Conservation (phyloP, 179 eudicot genomes). For the Beta corolliflora region DNA sequence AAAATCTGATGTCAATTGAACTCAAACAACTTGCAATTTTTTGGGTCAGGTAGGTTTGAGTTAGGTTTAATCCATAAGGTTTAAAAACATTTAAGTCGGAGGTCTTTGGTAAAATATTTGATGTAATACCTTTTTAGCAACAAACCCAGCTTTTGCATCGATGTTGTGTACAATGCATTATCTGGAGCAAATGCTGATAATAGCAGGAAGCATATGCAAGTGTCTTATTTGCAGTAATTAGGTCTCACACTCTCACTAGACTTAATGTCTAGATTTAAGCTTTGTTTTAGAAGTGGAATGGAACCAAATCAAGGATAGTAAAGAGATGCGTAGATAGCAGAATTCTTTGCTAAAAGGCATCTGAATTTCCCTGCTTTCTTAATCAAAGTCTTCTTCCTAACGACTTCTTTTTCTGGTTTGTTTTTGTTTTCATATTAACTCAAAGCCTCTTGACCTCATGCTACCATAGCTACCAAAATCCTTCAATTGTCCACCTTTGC, state of each 20-base stretch:
- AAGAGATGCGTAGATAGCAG: too few species aligned
- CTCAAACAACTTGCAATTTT: neutral
- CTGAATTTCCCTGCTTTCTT: neutral
- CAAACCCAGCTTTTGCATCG: neutral
- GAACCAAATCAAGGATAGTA: neutral
- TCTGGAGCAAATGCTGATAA: neutral
- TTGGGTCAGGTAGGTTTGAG: neutral
- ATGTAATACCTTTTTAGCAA: neutral
- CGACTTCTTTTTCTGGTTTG: neutral
- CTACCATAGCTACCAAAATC: neutral
- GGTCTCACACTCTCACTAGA: neutral
- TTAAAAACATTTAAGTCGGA: neutral
- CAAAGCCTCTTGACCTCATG: too few species aligned
- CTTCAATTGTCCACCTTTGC: neutral
- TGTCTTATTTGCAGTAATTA: neutral
- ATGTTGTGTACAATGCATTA: neutral
- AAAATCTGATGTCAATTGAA: neutral
- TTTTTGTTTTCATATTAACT: too few species aligned
- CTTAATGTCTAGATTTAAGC: neutral
- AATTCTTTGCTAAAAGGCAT: neutral
- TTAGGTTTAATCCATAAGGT: neutral
- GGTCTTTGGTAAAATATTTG: neutral
- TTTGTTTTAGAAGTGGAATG: neutral
- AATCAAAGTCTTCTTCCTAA: neutral
- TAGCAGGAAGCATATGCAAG: conserved; percentile 18